A percentile compares a stretch with the other conserved stretches of the same genome.
phyloP scores from a whole-genome alignment of 129 eudicot species.

The Saussurea involucrata region DNA sequence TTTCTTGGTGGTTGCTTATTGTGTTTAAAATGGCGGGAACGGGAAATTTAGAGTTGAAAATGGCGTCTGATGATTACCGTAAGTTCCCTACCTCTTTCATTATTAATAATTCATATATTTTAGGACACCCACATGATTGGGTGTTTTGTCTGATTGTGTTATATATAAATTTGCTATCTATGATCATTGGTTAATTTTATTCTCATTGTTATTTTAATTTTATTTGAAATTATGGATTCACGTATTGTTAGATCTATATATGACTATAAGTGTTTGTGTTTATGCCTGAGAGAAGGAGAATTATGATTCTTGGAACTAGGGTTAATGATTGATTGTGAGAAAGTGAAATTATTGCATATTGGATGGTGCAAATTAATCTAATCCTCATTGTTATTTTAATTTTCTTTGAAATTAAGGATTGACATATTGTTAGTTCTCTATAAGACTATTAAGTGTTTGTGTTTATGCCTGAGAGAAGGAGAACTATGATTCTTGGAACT shows the following conservation, averaged over 20 bases:
- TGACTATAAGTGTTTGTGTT: conserved; percentile 14
- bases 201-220: background rate
- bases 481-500: background rate
- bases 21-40: conserved; percentile 28
- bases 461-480: conserved; percentile 8
- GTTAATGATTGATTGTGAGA: background rate
- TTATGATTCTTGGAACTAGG: background rate
- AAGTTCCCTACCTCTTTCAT: conserved; percentile 19
- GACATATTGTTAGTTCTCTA: background rate
- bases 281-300: background rate
- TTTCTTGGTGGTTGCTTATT: background rate
- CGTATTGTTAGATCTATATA: background rate
- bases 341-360: no score
- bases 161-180: background rate
- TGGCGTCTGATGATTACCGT: conserved; percentile 54
- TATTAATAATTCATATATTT: background rate
- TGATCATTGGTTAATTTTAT: background rate
- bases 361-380: no score
- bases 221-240: background rate
- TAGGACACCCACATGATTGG: background rate
- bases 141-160: background rate
- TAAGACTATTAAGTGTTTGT: conserved; percentile 9
- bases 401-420: background rate
- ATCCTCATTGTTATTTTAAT: background rate
- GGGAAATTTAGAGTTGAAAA: conserved; percentile 26